Conservation (phyloP, 352 stramenopile genomes). For the Nothophytophthora sp. region DNA sequence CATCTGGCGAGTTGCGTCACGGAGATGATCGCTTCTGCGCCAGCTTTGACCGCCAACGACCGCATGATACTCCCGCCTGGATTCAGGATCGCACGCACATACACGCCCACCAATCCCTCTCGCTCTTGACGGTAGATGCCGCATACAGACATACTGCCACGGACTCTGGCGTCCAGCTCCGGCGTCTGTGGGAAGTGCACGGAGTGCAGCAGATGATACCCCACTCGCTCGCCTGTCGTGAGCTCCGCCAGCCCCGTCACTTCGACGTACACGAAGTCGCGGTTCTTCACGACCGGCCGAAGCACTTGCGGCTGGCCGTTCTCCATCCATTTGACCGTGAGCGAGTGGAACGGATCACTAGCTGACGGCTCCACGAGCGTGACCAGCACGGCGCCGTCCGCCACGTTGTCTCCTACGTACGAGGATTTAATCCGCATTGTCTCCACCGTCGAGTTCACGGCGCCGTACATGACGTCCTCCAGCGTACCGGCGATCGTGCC, state of each 20-base stretch:
- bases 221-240: conserved; percentile 40
- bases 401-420: conserved; percentile 45
- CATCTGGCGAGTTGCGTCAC: conserved; percentile 27
- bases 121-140: conserved; percentile 41
- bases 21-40: conserved; percentile 27
- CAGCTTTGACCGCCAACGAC: conserved; percentile 19
- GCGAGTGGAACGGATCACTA: conserved; percentile 42
- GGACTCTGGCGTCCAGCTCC: conserved; percentile 22
- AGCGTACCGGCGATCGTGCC: conserved; percentile 31
- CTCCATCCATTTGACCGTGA: conserved; percentile 45
- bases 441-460: conserved; percentile 30
- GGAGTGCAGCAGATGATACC: conserved; percentile 62
- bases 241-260: conserved; percentile 39
- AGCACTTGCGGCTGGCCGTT: conserved; percentile 22
- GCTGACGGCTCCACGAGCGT: conserved; percentile 43
- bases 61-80: conserved; percentile 34
- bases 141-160: conserved; percentile 36
- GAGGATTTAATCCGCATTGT: conserved; percentile 36
- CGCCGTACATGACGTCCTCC: conserved; percentile 48
- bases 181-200: conserved; percentile 40
- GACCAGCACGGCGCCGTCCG: conserved; percentile 44
- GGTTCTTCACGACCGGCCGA: conserved; percentile 40
- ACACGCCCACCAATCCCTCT: conserved; percentile 35
- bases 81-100: conserved; percentile 31
- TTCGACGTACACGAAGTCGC: conserved; percentile 63